Evolutionary conservation across 2,329 filamentous ascomycete genomes (phyloP), one percentile per base, ranked within the genome.

Genomic region (Mycosphaerella sp.): DNA sequence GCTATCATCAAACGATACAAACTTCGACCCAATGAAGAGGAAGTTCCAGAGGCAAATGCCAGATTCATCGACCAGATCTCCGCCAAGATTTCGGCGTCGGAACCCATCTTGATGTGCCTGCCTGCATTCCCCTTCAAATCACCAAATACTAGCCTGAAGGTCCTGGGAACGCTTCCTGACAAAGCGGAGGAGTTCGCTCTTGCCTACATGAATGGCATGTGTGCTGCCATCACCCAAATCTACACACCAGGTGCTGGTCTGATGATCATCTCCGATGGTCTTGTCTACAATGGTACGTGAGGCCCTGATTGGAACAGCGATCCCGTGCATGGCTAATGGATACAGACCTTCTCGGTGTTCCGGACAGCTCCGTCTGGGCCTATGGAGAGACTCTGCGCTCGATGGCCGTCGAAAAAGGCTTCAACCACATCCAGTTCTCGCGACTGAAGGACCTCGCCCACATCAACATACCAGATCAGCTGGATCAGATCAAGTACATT

Each of bases 51-150:
- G 29, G n/a, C 43, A 6, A 46, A 32, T 26, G 5, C 26, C 23
- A 53, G 40, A 32, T 47, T 53, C 32, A 11, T 53, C 7, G 34
- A 46, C 3, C 50, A 53, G 43, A 53, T 53, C 21, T 11, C 12
- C 12, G 3, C 34, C 8, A 29, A 38, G 14, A 46, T 53, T 21
- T 46, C 50, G 8, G 10, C 17, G 21, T 45, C 43, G 8, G 41
- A 46, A 34, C 50, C 50, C 6, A 47, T 53, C 23, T 31, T 32
- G 26, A 45, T 59, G 55, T 59, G 57, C 39, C 43, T 59, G n/a
- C 57, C 57, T 23, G 57, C 57, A 12, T 59, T 59, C 41, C 57
- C 57, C 6, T 59, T 58, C 52, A 59, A 59, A 38, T 59, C 57
- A 6, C 29, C 55, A 10, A 59, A 59, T 36, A 56, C 40, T 6